Evolutionary conservation across 257 asterid genomes (phyloP).

Genomic region (Solanum chiquidenum): DNA sequence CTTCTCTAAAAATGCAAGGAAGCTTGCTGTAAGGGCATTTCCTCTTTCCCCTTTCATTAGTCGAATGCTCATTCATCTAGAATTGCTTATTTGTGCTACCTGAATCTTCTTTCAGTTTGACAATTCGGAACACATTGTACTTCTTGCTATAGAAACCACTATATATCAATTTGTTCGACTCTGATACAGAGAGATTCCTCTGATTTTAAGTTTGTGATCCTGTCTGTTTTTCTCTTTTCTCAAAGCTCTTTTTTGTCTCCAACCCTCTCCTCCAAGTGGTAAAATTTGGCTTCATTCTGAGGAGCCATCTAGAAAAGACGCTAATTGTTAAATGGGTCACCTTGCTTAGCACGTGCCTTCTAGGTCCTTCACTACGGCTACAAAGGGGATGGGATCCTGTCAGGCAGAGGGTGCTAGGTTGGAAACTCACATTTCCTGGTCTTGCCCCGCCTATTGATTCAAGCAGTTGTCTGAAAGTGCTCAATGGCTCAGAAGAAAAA

Average conservation of each 20-base stretch:
- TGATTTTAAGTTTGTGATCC: background rate
- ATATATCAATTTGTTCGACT: background rate
- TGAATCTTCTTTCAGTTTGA: background rate
- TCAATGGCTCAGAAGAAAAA: background rate
- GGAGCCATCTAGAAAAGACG: background rate
- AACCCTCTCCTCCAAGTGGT: background rate
- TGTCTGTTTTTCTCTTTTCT: background rate
- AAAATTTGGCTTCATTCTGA: background rate
- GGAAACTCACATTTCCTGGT: background rate
- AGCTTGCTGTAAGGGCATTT: slow-evolving; percentile 33
- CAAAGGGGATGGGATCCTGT: background rate
- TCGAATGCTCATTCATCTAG: background rate
- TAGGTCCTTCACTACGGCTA: background rate
- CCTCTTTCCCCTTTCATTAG: background rate
- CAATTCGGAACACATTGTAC: background rate
- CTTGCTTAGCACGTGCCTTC: background rate
- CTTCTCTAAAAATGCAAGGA: slow-evolving; percentile 91
- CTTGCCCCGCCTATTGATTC: background rate
- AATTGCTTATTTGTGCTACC: background rate
- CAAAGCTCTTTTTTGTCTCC: background rate
- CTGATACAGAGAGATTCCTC: background rate
- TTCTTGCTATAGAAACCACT: background rate
- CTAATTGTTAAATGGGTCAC: background rate
- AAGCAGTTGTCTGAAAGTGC: background rate
- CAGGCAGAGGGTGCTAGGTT: background rate